phyloP scores from a whole-genome alignment of 2,329 filamentous ascomycete genomes.

The Eurotiales sp. region DNA sequence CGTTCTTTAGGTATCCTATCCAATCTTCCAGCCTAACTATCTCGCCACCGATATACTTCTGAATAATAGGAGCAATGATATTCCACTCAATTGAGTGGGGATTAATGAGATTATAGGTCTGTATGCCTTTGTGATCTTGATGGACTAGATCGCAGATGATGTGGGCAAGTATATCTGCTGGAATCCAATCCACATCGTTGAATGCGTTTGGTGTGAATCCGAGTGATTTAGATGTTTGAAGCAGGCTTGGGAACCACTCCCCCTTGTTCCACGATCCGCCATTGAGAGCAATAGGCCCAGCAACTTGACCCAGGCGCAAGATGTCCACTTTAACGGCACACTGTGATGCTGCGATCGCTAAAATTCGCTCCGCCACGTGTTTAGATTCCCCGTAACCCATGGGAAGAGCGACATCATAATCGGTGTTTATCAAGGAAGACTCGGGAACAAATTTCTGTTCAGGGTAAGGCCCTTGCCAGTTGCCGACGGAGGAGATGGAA shows the following conservation, averaged over 20 bases:
- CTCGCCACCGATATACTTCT: no score
- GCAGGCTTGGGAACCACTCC: background rate
- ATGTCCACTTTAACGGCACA: no score
- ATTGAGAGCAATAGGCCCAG: no score
- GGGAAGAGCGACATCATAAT: conserved; percentile 7
- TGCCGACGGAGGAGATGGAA: conserved; percentile 12
- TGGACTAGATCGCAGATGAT: background rate
- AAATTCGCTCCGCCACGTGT: conserved; percentile 25
- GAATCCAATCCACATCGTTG: background rate
- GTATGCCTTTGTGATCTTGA: no score
- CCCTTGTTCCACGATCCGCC: background rate
- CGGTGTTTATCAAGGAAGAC: conserved; percentile 15
- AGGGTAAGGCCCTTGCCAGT: no score
- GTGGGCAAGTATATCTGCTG: background rate
- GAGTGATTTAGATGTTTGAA: background rate
- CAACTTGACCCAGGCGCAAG: conserved; percentile 29
- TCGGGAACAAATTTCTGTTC: conserved; percentile 14
- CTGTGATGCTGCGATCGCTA: conserved; percentile 21
- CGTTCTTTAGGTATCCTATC: no score
- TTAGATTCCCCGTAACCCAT: conserved; percentile 31
- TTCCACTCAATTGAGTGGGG: no score
- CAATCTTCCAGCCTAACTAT: no score
- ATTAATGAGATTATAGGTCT: no score
- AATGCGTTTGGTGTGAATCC: background rate
- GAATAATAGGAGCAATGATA: no score